Evolutionary conservation across 2,329 filamentous ascomycete genomes (phyloP).

Genomic region (Penicillium aurantiogriseum): DNA sequence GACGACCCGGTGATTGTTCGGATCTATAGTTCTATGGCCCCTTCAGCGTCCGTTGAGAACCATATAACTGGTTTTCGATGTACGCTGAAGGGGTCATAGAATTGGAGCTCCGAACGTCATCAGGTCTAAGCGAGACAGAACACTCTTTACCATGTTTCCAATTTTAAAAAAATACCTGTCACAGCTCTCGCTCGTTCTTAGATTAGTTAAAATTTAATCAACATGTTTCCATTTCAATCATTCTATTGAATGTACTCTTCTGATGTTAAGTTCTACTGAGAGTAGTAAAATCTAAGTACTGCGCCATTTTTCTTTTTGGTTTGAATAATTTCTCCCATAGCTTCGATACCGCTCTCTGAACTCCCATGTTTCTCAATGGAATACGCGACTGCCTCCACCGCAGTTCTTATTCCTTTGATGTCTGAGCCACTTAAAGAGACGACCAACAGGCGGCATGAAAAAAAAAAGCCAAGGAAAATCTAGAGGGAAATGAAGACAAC

Average conservation of each 20-base stretch:
- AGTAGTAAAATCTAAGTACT: background rate
- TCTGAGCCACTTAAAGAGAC: background rate
- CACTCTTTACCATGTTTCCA: background rate
- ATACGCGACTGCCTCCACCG: background rate
- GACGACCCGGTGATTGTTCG: background rate
- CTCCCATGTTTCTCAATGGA: too few relatives aligned
- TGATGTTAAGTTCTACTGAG: background rate
- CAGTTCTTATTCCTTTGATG: background rate
- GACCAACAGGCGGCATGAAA: background rate
- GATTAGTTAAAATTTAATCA: background rate
- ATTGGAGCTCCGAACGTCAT: background rate
- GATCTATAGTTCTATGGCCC: conserved; percentile 3
- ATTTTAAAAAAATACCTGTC: background rate
- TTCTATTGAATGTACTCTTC: background rate
- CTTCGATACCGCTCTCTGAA: too few relatives aligned
- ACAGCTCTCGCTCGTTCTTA: background rate
- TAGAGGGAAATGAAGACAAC: background rate
- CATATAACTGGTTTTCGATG: conserved; percentile 5
- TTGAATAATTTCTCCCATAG: too few relatives aligned
- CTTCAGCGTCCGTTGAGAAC: conserved; percentile 12
- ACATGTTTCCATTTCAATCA: background rate
- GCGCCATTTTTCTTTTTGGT: too few relatives aligned
- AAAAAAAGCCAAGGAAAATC: background rate
- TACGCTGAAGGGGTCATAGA: conserved; percentile 12
- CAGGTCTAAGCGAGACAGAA: background rate